Evolutionary conservation across 1,284 basidiomycete genomes (phyloP).

Genomic region (Flammula alnicola): DNA sequence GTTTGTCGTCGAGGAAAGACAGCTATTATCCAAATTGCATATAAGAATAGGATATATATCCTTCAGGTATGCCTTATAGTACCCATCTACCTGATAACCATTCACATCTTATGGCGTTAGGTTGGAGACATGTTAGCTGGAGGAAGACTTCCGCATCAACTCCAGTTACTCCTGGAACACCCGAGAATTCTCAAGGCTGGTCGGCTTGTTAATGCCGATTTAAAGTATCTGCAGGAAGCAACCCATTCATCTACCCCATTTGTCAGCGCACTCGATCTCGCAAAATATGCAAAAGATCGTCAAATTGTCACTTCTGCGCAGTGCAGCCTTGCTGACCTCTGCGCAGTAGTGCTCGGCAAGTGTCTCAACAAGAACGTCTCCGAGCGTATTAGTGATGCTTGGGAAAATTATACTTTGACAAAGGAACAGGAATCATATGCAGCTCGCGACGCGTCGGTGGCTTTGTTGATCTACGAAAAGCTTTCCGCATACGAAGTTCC

Average conservation of each 20-base stretch:
- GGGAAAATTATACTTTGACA: slow-evolving; percentile 25
- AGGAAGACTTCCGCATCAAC: slow-evolving; percentile 14
- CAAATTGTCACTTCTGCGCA: slow-evolving; percentile 10
- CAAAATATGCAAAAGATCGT: slow-evolving; percentile 23
- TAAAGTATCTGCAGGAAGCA: slow-evolving; percentile 22
- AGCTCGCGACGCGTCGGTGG: slow-evolving; percentile 31
- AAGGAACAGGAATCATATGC: slow-evolving; percentile 26
- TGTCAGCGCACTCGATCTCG: slow-evolving; percentile 25
- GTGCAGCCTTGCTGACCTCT: slow-evolving; percentile 25
- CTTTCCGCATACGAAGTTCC: slow-evolving; percentile 4
- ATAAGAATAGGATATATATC: slow-evolving; percentile 16
- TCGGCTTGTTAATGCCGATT: slow-evolving; percentile 20
- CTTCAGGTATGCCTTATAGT: slow-evolving; percentile 20
- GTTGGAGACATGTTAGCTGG: slow-evolving; percentile 15
- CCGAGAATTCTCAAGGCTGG: slow-evolving; percentile 25
- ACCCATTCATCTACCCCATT: slow-evolving; percentile 16
- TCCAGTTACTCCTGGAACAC: slow-evolving; percentile 19
- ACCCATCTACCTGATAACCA: not conserved
- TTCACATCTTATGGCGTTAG: slow-evolving; percentile 1
- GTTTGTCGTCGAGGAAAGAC: slow-evolving; percentile 6
- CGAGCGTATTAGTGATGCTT: slow-evolving; percentile 23
- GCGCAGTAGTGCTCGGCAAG: slow-evolving; percentile 22
- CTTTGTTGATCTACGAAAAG: slow-evolving; percentile 10
- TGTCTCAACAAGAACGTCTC: slow-evolving; percentile 25
- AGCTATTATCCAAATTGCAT: slow-evolving; percentile 10